Conservation (phyloP, 768 basidiomycete genomes). For the Tricholoma bakamatsutake region DNA sequence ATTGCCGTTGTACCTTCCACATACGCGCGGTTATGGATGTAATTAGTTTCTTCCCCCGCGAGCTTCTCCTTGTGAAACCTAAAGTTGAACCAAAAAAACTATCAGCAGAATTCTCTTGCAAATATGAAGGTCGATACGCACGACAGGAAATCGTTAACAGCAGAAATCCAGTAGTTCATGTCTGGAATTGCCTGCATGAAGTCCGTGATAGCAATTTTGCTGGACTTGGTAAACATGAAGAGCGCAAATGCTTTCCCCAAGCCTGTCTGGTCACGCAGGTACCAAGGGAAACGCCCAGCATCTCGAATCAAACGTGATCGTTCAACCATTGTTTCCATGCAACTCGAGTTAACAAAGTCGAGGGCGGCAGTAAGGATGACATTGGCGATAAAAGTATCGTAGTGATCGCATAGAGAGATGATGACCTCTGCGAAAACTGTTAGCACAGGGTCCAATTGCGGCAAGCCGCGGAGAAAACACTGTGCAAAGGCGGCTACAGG, state of each 20-base stretch:
- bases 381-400: slow-evolving; percentile 11
- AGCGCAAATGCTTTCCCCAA: slow-evolving; percentile 11
- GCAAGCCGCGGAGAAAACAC: slow-evolving; percentile 11
- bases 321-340: slow-evolving; percentile 12
- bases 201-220: slow-evolving; percentile 6
- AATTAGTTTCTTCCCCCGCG: slow-evolving; percentile 15
- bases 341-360: slow-evolving; percentile 14
- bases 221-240: slow-evolving; percentile 14
- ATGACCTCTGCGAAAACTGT: slow-evolving; percentile 11
- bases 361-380: slow-evolving; percentile 13
- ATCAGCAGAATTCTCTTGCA: neutral
- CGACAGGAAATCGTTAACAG: slow-evolving; percentile 19
- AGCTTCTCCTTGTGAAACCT: slow-evolving; percentile 20
- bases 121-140: slow-evolving; percentile 1
- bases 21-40: slow-evolving; percentile 12
- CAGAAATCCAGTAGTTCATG: slow-evolving; percentile 14
- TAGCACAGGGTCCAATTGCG: slow-evolving; percentile 15
- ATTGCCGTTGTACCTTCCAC: slow-evolving; percentile 4
- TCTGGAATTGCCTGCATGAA: slow-evolving; percentile 17
- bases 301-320: neutral
- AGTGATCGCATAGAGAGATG: neutral
- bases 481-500: slow-evolving; percentile 11
- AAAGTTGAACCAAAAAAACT: neutral
- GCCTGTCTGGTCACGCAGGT: slow-evolving; percentile 16
- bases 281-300: slow-evolving; percentile 15